phyloP scores from a whole-genome alignment of 2,329 filamentous ascomycete genomes.

The Diplodia intermedia region DNA sequence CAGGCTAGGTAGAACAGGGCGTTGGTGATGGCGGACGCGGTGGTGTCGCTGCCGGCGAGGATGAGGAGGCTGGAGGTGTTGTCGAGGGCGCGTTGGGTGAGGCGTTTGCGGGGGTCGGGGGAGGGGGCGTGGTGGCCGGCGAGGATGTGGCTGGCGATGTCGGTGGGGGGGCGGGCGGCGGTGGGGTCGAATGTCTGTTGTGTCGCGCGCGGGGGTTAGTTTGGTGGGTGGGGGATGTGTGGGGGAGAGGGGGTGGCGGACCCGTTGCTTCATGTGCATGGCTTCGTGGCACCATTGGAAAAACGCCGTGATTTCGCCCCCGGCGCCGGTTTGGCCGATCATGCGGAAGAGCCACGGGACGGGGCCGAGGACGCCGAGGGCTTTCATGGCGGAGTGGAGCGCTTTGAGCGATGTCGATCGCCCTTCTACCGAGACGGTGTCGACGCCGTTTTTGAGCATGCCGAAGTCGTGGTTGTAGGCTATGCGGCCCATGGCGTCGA shows the following conservation, averaged over 20 bases:
- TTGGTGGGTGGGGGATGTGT: not conserved
- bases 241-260: not conserved
- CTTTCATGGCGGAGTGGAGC: constrained; percentile 47
- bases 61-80: constrained; percentile 47
- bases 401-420: constrained; percentile 33
- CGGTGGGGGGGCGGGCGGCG: constrained; percentile 37
- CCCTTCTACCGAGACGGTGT: constrained; percentile 39
- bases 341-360: constrained; percentile 50
- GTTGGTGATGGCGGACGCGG: constrained; percentile 7
- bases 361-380: constrained; percentile 44
- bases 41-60: constrained; percentile 40
- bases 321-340: constrained; percentile 31
- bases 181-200: not conserved
- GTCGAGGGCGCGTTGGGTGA: constrained; percentile 36
- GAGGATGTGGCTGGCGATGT: constrained; percentile 44
- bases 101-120: constrained; percentile 45
- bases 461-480: constrained; percentile 51
- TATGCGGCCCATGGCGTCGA: constrained; percentile 60
- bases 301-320: constrained; percentile 6
- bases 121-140: constrained; percentile 49
- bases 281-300: constrained; percentile 15
- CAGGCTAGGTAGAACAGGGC: constrained; percentile 37
- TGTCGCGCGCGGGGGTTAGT: too few relatives aligned
- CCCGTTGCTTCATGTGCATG: constrained; percentile 19
- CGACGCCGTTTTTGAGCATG: constrained; percentile 43